Evolutionary conservation across 139 green algal genomes (phyloP), one percentile per base, ranked within the genome.

Genomic region (Tetradesmus obliquus): DNA sequence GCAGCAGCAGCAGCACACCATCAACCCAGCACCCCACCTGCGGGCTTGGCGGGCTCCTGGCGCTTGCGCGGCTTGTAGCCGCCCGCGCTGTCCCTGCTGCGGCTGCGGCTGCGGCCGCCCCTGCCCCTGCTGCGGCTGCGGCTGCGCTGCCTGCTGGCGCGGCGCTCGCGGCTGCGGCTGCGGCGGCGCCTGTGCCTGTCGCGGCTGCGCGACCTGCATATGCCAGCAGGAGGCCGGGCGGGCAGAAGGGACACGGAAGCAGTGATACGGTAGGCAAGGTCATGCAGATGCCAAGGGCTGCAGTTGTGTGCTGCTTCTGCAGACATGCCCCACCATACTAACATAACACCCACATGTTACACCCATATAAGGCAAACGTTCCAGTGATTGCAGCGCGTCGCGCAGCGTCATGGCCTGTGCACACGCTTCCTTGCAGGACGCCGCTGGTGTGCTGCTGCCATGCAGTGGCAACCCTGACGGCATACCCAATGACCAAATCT

Each of bases 41-140:
- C 8, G 6, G 71, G 55, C 55, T 91, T 86, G 7, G 87, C n/a
- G 15, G 55, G 76, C 55, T 91, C 72, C 87, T 91, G 87, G 5
- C 87, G 54, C 55, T 69, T 85, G n/a, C 87, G 74, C 12, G 87
- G 87, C 55, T 58, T 85, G 87, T 91, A 91, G 10, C 87, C 87
- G 54, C 87, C 87, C 57, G 80, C 17, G 7, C 19, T 32, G 32
- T 86, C 76, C 12, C 2, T 57, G 57, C 76, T 86, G 20, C 87
- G 54, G 87, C 76, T 86, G 74, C 86, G 51, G 45, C 71, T 83
- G 12, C 82, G 55, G n/a, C 60, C 55, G n/a, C 53, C 10, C n/a
- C 80, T 22, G 80, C 80, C 53, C n/a, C 80, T 86, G 80, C 80
- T 57, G 32, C 80, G 76, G 76, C 76, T 71, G 60, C 54, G 32